Evolutionary conservation across 1,284 basidiomycete genomes (phyloP).

Genomic region (Cystobasidiaceae sp.): DNA sequence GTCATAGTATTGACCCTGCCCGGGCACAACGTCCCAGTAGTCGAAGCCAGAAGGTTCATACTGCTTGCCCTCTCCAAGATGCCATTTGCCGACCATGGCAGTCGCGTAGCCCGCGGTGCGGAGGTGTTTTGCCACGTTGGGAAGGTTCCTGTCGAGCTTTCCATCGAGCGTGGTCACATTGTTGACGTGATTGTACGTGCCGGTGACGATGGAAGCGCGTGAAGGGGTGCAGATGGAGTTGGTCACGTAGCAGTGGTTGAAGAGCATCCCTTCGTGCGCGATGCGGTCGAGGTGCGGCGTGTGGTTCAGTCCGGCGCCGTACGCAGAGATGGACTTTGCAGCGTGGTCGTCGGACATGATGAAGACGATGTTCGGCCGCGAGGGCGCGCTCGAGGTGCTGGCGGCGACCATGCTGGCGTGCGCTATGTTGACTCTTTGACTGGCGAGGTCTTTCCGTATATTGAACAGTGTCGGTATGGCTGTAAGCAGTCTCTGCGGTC

Average conservation of each 20-base stretch:
- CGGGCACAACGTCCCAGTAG: constrained; percentile 37
- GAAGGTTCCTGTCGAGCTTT: constrained; percentile 32
- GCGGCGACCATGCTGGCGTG: too few species aligned
- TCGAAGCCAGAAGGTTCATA: constrained; percentile 38
- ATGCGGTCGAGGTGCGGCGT: constrained; percentile 36
- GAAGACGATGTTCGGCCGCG: constrained; percentile 37
- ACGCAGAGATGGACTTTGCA: constrained; percentile 33
- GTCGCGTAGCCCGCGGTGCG: constrained; percentile 34
- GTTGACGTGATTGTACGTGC: constrained; percentile 36
- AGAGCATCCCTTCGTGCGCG: constrained; percentile 35
- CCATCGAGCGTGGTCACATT: constrained; percentile 21
- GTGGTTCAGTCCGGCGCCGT: constrained; percentile 36
- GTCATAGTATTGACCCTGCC: constrained; percentile 39
- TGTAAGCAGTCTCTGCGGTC: too few species aligned
- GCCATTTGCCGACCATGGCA: constrained; percentile 37
- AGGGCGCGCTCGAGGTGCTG: too few species aligned
- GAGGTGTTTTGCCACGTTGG: constrained; percentile 38
- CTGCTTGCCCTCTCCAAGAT: constrained; percentile 36
- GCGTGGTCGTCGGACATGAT: constrained; percentile 40
- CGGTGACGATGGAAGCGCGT: constrained; percentile 35
- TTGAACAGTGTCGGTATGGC: too few species aligned
- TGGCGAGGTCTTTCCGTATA: too few species aligned
- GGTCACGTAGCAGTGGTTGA: constrained; percentile 40
- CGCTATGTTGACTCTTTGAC: too few species aligned
- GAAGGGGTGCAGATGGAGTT: constrained; percentile 36